Base-by-base conservation (phyloP, 768 basidiomycete genomes). In the Naganishia onofrii region DNA sequence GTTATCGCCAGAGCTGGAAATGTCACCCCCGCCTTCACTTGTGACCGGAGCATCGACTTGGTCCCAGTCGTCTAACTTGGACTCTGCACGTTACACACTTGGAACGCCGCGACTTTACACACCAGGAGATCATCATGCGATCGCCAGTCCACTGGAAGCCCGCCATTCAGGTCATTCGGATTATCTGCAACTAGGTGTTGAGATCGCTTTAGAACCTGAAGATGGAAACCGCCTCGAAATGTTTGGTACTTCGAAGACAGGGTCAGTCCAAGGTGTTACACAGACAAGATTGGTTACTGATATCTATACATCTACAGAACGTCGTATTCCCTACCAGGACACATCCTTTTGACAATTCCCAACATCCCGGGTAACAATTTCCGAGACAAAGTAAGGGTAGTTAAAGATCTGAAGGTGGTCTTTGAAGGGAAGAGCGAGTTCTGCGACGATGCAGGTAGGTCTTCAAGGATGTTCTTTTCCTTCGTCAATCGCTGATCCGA, bases 391-490 rank as follows among this genome's bases (percentile, higher is more conserved):
- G n/a, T 71, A 17, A 70, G 76, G 54, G 73, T 74, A 42, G 48
- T 81, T 19, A 66, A 67, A 36, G 71, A 75, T 26, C 82, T 95
- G 46, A 81, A 83, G 52, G 78, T 96, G 74, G 87, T 86, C 3
- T 91, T 96, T 69, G 93, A 96, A 76, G 93, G 93, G 31, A 91
- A 92, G 80, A 85, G 87, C 23, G 93, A 95, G 78, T 84, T 88
- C 28, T 83, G 88, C 71, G 86, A 88, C 13, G 84, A 86, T 7
- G 81, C 81, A 48, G 85, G 86, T 36, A 87, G 73, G 79, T 52
- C 5, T 3, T 7, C 31, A 26, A 28, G 19, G n/a, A 17, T 13
- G 53, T 57, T 51, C 29, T 17, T 21, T 12, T n/a, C 3, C 12
- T 31, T 5, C 34, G 53, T 31, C 12, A 17, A 19, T 36, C 19